Conservation (phyloP, 352 stramenopile species). For the Phytophthora pinifolia region DNA sequence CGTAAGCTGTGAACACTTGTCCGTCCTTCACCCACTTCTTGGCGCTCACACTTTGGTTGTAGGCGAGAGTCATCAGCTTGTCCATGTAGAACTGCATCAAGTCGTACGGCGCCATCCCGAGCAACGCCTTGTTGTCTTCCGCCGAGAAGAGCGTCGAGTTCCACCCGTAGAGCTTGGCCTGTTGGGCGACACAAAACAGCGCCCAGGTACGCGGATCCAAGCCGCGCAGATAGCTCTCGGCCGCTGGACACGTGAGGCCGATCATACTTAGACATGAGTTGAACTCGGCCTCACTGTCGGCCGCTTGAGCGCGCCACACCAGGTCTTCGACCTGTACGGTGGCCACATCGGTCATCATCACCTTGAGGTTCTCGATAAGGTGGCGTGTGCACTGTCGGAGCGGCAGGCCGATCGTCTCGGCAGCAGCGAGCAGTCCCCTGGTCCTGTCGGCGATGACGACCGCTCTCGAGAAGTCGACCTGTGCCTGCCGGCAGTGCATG, state of each 20-base stretch:
- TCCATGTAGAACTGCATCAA: constrained; percentile 44
- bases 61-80: constrained; percentile 33
- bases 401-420: constrained; percentile 13
- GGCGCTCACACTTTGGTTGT: constrained; percentile 26
- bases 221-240: constrained; percentile 32
- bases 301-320: constrained; percentile 35
- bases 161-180: constrained; percentile 34
- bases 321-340: constrained; percentile 40
- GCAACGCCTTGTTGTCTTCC: constrained; percentile 22
- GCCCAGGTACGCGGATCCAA: constrained; percentile 31
- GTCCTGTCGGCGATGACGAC: constrained; percentile 26
- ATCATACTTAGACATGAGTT: constrained; percentile 39
- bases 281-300: constrained; percentile 37
- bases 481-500: constrained; percentile 30
- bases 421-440: constrained; percentile 18
- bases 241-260: constrained; percentile 33
- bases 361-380: constrained; percentile 32
- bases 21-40: constrained; percentile 30
- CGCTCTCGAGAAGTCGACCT: constrained; percentile 24
- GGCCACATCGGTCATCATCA: constrained; percentile 30
- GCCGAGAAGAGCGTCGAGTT: constrained; percentile 30
- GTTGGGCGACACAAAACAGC: constrained; percentile 30
- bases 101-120: constrained; percentile 33
- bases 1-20: constrained; percentile 25
- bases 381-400: constrained; percentile 34